Base-by-base conservation (phyloP, 768 basidiomycete species). In the Agaricus blazei region DNA sequence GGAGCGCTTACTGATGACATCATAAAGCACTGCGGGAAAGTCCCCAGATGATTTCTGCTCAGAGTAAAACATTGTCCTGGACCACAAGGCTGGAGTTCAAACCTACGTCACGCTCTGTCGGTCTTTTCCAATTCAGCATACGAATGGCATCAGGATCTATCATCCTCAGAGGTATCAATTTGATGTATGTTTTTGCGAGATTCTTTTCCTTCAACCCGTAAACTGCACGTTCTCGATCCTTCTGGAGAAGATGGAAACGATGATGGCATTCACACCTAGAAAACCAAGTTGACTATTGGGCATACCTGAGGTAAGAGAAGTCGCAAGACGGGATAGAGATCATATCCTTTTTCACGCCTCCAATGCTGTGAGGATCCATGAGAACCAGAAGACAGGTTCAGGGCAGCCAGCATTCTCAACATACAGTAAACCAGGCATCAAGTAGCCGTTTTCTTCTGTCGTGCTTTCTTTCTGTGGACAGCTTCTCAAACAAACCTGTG, bases 171-270 rank as follows among this genome's bases (percentile, higher is more conserved):
- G 90, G 91, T 36, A 98, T 88, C 2, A 95, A 79, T 58, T 88
- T 86, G 72, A 96, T 92, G 66, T 95, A 97, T 9, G 83, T 84
- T 69, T 94, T 98, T 4, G 94, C 95, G 2, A 99, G 73, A 65
- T 89, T 90, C 72, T 89, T 90, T 74, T 99, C 97, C 67, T 99
- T 99, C 60, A 97, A 70, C 12, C 93, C 91, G 68, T 98, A 99
- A 0, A 94, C 86, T 0, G 91, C 82, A 51, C 97, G 84, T 59
- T 98, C 93, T 34, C 88, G 81, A 67, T 98, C 97, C 82, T 97
- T 91, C 93, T 98, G 67, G 23, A 56, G 12, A 24, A 29, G 51
- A 12, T 40, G 43, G 29, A 19, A n/a, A 27, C 3, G 31, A n/a
- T 31, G n/a, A 19, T 31, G 19, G 46, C 14, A 4, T n/a, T 19